Percentiles rank a stretch among this genome's conserved stretches.
phyloP scores from a whole-genome alignment of 257 asterid species.

The Solanum neorickii region DNA sequence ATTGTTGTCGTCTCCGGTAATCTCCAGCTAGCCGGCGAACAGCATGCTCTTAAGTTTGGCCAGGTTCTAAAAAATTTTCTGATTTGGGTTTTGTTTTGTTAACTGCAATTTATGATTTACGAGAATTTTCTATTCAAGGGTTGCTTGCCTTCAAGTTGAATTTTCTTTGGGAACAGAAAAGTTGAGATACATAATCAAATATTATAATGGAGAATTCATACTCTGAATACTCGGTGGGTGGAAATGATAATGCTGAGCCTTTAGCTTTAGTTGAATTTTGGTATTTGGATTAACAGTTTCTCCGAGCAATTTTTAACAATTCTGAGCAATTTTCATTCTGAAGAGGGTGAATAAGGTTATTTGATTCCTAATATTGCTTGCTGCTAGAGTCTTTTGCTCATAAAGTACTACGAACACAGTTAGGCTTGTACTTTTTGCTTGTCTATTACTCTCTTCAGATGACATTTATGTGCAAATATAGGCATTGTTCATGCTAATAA shows the following conservation, averaged over 20 bases:
- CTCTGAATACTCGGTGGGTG: neutral
- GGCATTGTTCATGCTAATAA: neutral
- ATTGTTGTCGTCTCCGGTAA: constrained; percentile 43
- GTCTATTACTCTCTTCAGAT: neutral
- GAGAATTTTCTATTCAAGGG: neutral
- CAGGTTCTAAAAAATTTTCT: constrained; percentile 1
- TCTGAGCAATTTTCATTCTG: neutral
- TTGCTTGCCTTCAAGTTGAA: neutral
- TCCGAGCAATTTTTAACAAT: neutral
- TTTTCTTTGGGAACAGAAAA: neutral
- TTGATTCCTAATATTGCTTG: neutral
- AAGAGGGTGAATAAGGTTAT: neutral
- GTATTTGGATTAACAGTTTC: neutral
- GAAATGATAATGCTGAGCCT: neutral
- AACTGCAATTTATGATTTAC: neutral
- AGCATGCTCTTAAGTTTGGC: constrained; percentile 35
- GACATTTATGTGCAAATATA: neutral
- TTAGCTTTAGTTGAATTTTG: neutral
- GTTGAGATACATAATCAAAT: neutral
- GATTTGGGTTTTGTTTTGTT: neutral
- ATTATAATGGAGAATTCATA: neutral
- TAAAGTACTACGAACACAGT: neutral
- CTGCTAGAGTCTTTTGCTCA: neutral
- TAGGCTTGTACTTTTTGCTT: neutral
- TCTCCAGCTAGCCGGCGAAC: constrained; percentile 39